Evolutionary conservation across 2,329 filamentous ascomycete genomes (phyloP).

Genomic region (Xylariaceae sp.): DNA sequence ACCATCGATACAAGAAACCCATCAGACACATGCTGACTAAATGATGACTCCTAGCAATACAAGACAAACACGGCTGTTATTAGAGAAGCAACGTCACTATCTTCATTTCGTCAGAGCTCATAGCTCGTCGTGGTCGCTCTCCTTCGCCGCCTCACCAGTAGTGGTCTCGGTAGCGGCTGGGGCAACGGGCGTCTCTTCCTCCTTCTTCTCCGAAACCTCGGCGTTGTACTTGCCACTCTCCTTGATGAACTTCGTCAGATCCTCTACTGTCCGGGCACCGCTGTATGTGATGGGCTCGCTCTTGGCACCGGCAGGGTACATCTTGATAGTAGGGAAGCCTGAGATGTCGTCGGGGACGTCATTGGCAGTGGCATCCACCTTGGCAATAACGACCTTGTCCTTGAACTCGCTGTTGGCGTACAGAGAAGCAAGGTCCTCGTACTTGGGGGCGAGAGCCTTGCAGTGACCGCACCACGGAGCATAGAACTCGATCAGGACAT

Average conservation of each 20-base stretch:
- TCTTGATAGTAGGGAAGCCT: conserved; percentile 98
- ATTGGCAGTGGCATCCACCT: conserved; percentile 94
- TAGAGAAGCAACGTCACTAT: no score
- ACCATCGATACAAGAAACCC: no score
- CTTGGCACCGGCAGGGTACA: conserved; percentile 89
- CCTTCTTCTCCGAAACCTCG: conserved; percentile 50
- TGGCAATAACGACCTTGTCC: conserved; percentile 84
- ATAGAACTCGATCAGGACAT: conserved; percentile 97
- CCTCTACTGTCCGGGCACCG: conserved; percentile 82
- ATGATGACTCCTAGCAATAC: no score
- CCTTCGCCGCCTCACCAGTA: conserved; percentile 37
- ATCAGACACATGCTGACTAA: no score
- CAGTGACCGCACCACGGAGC: conserved; percentile 99
- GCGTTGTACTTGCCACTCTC: conserved; percentile 91
- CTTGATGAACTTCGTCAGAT: conserved; percentile 84
- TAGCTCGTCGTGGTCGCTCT: conserved; percentile 63
- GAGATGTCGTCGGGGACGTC: conserved; percentile 95
- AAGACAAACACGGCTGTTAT: no score
- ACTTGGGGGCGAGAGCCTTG: conserved; percentile 95
- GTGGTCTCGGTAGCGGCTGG: conserved; percentile 44
- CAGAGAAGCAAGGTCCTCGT: conserved; percentile 77
- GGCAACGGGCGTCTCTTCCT: conserved; percentile 45
- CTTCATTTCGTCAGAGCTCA: conserved; percentile 51
- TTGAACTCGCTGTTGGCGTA: conserved; percentile 75
- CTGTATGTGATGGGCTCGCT: conserved; percentile 75